Percentiles rank a stretch among this genome's conserved stretches.
Evolutionary conservation across 2,329 filamentous ascomycete genomes (phyloP).

Genomic region (Calonectria pauciramosa): DNA sequence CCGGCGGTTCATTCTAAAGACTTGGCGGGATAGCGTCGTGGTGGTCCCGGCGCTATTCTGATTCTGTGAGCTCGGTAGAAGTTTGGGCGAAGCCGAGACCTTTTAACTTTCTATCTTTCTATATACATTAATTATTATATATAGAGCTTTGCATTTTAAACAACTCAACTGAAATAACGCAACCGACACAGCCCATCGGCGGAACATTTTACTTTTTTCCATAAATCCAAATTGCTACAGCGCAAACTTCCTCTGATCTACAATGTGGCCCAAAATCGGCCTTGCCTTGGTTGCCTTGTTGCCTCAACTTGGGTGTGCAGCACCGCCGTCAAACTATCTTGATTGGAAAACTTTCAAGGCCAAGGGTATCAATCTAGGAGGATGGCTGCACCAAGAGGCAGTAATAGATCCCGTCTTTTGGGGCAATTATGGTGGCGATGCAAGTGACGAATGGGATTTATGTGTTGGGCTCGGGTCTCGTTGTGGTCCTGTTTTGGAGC

Average conservation of each 20-base stretch:
- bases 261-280: neutral
- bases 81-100: neutral
- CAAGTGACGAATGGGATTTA: constrained; percentile 1
- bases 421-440: neutral
- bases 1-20: neutral
- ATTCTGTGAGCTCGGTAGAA: neutral
- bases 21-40: neutral
- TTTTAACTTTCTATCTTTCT: neutral
- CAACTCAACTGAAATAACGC: neutral
- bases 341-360: constrained; percentile 9
- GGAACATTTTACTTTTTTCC: neutral
- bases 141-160: neutral
- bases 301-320: neutral
- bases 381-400: constrained; percentile 11
- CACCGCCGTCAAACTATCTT: neutral
- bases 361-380: constrained; percentile 10
- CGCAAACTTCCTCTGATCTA: neutral
- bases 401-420: constrained; percentile 10
- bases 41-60: neutral
- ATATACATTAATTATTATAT: neutral
- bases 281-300: neutral
- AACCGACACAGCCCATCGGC: no score
- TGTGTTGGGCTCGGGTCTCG: constrained; percentile 5
- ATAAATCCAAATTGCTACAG: neutral
- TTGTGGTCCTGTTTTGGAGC: constrained; percentile 21